Base-by-base conservation (phyloP, 1,284 basidiomycete genomes). In the Sanghuangporus sanghuang region DNA sequence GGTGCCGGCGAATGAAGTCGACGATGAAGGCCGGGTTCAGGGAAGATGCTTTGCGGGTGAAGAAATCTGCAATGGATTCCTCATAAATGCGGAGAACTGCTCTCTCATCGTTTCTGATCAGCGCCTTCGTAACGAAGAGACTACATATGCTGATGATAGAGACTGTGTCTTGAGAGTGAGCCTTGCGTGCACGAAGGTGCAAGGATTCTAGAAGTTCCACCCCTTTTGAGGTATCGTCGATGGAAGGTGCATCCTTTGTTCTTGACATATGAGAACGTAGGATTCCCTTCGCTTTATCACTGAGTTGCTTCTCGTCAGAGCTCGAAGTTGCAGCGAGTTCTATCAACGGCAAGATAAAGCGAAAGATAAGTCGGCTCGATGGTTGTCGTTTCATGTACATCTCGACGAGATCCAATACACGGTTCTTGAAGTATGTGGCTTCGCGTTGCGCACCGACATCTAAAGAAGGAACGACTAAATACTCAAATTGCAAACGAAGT, bases 351-450 rank as follows among this genome's bases (percentile, higher is more conserved):
- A 86, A 68, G 66, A 97, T 81, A 53, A 94, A 78, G 40, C 84
- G 84, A 50, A 94, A 71, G 59, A 87, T 77, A 44, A 90, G 79
- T 0, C 86, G 79, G 71, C 81, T 93, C 23, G 85, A 78, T 0
- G 89, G 80, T 71, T 95, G 90, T 69, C 86, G 89, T 71, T 85
- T 89, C 65, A 92, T 78, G 75, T 87, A 96, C 23, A 85, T 85
- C 66, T 97, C 95, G 60, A 97, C 82, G 14, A 98, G 84, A 74
- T 98, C 96, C 11, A 98, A 86, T 35, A 97, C 89, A 38, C 95
- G 89, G 75, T 93, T 95, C 76, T 97, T 97, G 85, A 97, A 96
- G 73, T 96, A 90, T 5, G 92, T 90, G 1, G 93, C 92, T 77
- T 95, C 90, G 57, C 92, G 82, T 70, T 93, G 89, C 9, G 81